Percentiles rank a stretch among this genome's conserved stretches.
Conservation (phyloP, 2,329 filamentous ascomycete genomes). For the Aureobasidium sp. region DNA sequence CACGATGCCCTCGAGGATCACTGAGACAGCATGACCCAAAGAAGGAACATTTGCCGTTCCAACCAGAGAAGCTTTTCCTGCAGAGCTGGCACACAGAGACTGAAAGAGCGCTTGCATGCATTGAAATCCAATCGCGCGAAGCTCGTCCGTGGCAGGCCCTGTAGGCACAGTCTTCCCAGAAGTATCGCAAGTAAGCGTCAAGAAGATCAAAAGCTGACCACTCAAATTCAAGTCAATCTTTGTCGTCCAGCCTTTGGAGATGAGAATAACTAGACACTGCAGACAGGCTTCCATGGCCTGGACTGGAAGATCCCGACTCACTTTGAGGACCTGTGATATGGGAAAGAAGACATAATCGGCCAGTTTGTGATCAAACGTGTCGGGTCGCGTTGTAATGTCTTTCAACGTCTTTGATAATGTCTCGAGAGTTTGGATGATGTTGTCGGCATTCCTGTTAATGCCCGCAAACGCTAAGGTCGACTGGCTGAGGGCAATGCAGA, state of each 20-base stretch:
- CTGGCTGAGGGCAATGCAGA: slow-evolving; percentile 52
- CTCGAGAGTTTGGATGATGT: slow-evolving; percentile 42
- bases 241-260: slow-evolving; percentile 70
- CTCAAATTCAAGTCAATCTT: slow-evolving; percentile 63
- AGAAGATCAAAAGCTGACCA: slow-evolving; percentile 75
- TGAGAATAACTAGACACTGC: slow-evolving; percentile 63
- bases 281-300: slow-evolving; percentile 67
- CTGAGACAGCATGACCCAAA: slow-evolving; percentile 72
- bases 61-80: slow-evolving; percentile 44
- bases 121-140: slow-evolving; percentile 60
- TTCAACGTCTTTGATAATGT: slow-evolving; percentile 36
- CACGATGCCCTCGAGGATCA: slow-evolving; percentile 66
- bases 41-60: slow-evolving; percentile 59
- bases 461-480: slow-evolving; percentile 43
- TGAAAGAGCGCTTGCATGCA: slow-evolving; percentile 61
- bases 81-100: slow-evolving; percentile 44
- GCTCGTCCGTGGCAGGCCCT: slow-evolving; percentile 60
- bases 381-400: slow-evolving; percentile 23
- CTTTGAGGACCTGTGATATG: slow-evolving; percentile 74
- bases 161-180: slow-evolving; percentile 49
- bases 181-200: slow-evolving; percentile 73
- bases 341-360: slow-evolving; percentile 96
- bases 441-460: slow-evolving; percentile 35
- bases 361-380: slow-evolving; percentile 64
- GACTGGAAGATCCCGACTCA: slow-evolving; percentile 62